A percentile compares a stretch with the other conserved stretches of the same genome.
These are phyloP conservation scores for Chimonanthus salicifolius DNA, from an alignment of 164 flowering plant species.

Conservation along the genomic window DNA sequence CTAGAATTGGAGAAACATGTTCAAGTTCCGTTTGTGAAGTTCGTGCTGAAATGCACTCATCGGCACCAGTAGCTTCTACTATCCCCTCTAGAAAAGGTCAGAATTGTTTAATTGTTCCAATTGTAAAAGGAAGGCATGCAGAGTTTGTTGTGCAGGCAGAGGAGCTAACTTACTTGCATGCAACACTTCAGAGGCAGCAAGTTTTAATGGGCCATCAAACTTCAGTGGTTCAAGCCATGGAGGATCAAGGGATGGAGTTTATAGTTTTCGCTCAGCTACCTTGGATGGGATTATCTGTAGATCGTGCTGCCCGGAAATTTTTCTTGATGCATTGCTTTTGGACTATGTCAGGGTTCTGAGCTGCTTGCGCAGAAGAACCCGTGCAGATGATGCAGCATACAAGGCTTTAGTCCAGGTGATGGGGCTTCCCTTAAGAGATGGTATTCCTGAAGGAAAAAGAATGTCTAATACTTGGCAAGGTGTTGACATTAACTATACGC, in stretches of 20 bases:
- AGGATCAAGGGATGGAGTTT: constrained; percentile 39
- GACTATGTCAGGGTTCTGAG: constrained; percentile 76
- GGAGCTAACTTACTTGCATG: constrained; percentile 66
- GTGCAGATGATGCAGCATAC: constrained; percentile 59
- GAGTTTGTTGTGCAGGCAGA: constrained; percentile 84
- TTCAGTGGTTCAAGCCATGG: constrained; percentile 59
- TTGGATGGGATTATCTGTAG: constrained; percentile 69
- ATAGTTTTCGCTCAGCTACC: constrained; percentile 33
- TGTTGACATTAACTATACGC: constrained; percentile 15
- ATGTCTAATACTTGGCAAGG: constrained; percentile 19
- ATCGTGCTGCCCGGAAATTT: constrained; percentile 61
- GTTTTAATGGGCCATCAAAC: constrained; percentile 33
- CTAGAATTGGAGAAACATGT: constrained; percentile 67
- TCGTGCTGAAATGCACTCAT: constrained; percentile 40
- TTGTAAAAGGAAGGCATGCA: constrained; percentile 74
- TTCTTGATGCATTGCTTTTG: constrained; percentile 76
- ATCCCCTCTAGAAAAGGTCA: constrained; percentile 29
- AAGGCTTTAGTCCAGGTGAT: constrained; percentile 56
- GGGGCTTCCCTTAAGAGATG: constrained; percentile 30
- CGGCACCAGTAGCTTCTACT: constrained; percentile 20
- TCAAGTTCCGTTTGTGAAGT: constrained; percentile 68
- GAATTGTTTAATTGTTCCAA: constrained; percentile 47
- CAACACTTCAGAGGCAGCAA: constrained; percentile 33
- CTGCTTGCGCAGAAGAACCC: constrained; percentile 57
- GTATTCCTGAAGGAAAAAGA: constrained; percentile 23